Base-by-base conservation (phyloP, 345 rosid species). In the Arabis hirsuta region DNA sequence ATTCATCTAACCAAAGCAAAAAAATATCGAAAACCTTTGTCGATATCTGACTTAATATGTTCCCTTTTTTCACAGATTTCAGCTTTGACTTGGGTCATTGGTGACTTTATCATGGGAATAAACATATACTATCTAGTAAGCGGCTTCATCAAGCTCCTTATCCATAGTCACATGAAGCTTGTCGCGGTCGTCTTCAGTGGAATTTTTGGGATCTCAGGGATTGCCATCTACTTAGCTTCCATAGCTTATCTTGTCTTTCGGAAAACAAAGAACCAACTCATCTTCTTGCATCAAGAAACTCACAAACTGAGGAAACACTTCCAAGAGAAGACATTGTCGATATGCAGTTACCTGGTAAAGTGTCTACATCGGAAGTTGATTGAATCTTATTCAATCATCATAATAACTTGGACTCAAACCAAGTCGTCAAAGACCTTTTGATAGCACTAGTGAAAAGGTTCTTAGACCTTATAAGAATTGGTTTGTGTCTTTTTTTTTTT, bases 251-350 rank as follows among this genome's bases (percentile, higher is more conserved):
- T 94, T 71, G 97, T 86, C n/a, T 74, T 89, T 42, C 91, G 91
- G 34, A 84, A 71, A 89, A 85, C 62, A 84, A 72, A 63, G 48
- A 84, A 69, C 73, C 65, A 26, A 70, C 72, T 2, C 80, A 77
- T 67, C 88, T 95, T 48, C 59, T 85, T 78, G 82, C 86, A 1
- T 78, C 91, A 62, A 83, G 91, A 68, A 71, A 58, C 19, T 65
- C 32, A 20, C 83, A 79, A 26, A 72, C 53, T n/a, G 73, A 0
- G 72, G 81, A 16, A 66, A 75, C 41, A 64, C 84, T 86, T 55
- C 92, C 92, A 31, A 81, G 96, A 63, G 90, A 89, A 76, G 98
- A 91, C 79, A 88, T 89, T 42, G 92, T 73, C 24, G 80, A 80
- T 54, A 91, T 89, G 97, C 97, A 88, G 78, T 80, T 91, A 71